Conservation (phyloP, 257 asterid species). For the Solanum acaule region DNA sequence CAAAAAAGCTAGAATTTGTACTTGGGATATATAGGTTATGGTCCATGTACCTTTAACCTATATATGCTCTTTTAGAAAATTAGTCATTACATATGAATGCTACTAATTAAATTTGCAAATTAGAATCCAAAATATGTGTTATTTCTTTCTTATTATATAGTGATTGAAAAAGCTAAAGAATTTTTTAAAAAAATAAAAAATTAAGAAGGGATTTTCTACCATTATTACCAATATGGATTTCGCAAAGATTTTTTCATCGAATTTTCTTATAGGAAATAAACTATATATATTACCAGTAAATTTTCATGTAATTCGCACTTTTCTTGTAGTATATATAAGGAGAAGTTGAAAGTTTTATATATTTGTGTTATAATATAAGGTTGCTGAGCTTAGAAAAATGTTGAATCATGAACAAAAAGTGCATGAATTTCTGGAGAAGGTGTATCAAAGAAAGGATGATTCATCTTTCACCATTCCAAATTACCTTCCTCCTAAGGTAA, state of each 20-base stretch:
- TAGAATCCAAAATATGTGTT: neutral
- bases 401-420: conserved; percentile 68
- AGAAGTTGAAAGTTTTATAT: neutral
- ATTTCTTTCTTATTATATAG: neutral
- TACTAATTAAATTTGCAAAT: neutral
- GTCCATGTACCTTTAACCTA: neutral
- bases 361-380: conserved; percentile 17
- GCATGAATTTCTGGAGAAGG: conserved; percentile 47
- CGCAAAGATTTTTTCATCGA: neutral
- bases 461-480: conserved; percentile 18
- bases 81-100: neutral
- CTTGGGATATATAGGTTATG: neutral
- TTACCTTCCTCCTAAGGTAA: neutral
- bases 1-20: neutral
- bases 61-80: neutral
- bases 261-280: neutral
- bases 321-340: neutral
- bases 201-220: neutral
- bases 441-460: conserved; percentile 32
- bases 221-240: neutral
- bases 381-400: conserved; percentile 55
- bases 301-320: neutral
- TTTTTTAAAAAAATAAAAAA: neutral
- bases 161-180: neutral
- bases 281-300: neutral